These are phyloP conservation scores for Diaporthe capsici DNA, from an alignment of 2,329 filamentous ascomycete species.

Conservation along the genomic window DNA sequence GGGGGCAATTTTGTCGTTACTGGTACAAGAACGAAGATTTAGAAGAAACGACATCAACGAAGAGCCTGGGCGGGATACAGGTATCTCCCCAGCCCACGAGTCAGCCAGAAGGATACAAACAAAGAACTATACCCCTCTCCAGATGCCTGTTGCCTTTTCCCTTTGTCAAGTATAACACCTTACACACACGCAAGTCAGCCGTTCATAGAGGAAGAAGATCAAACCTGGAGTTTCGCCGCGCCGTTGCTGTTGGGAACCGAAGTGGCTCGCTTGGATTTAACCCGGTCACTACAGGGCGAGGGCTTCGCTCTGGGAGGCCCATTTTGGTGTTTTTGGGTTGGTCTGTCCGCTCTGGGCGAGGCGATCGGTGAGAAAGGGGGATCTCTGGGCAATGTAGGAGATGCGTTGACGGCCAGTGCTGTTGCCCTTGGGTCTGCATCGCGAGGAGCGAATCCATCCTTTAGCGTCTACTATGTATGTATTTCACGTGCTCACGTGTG, in stretches of 20 bases:
- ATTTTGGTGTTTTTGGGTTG: neutral
- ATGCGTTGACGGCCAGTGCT: constrained; percentile 6
- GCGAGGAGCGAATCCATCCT: constrained; percentile 32
- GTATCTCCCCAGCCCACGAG: constrained; percentile 29
- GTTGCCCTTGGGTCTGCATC: constrained; percentile 33
- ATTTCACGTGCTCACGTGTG: constrained; percentile 36
- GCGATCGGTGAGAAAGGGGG: neutral
- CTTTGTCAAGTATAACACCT: constrained; percentile 39
- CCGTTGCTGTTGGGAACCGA: constrained; percentile 28
- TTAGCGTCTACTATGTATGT: constrained; percentile 37
- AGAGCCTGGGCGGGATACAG: constrained; percentile 33
- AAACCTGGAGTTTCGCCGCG: constrained; percentile 22
- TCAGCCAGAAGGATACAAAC: constrained; percentile 36
- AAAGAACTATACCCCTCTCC: constrained; percentile 38
- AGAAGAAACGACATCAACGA: constrained; percentile 28
- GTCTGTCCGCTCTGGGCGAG: constrained; percentile 23
- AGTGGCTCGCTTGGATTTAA: constrained; percentile 38
- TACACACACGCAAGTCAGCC: constrained; percentile 21
- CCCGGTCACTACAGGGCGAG: constrained; percentile 1
- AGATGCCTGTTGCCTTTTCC: constrained; percentile 36
- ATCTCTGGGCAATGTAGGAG: neutral
- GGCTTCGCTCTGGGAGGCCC: constrained; percentile 9
- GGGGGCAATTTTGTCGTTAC: constrained; percentile 12
- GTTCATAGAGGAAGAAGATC: constrained; percentile 37
- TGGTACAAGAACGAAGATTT: constrained; percentile 23